Evolutionary conservation across 1,284 basidiomycete genomes (phyloP).

Genomic region (Cryptococcus depauperatus): DNA sequence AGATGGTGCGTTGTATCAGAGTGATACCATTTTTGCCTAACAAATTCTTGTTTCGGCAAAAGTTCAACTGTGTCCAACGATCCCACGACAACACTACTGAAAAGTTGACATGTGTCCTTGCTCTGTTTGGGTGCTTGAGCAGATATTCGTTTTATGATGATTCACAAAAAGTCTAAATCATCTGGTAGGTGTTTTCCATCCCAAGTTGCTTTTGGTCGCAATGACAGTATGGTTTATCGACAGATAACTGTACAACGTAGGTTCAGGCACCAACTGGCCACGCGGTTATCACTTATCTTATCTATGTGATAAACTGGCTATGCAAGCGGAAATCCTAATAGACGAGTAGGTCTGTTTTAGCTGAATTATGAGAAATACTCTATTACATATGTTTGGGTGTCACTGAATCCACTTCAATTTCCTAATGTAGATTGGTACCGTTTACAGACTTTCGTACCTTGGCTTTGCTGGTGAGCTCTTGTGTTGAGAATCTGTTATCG

Average conservation of each 20-base stretch:
- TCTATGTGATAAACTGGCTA: conserved; percentile 19
- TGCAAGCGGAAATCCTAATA: conserved; percentile 18
- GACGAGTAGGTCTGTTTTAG: conserved; percentile 17
- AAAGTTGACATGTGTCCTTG: conserved; percentile 25
- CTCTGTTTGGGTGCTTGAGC: conserved; percentile 25
- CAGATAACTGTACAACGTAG: conserved; percentile 30
- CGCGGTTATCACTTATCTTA: background rate
- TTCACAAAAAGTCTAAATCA: background rate
- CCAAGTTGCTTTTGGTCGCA: conserved; percentile 21
- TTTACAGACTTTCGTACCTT: background rate
- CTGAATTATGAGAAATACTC: too few relatives aligned
- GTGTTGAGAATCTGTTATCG: background rate
- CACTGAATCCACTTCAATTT: background rate
- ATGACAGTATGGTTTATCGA: conserved; percentile 22
- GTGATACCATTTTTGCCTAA: background rate
- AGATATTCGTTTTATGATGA: conserved; percentile 5
- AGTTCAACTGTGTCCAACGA: conserved; percentile 38
- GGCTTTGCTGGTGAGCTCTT: background rate
- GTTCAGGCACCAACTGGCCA: conserved; percentile 3
- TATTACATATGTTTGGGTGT: background rate
- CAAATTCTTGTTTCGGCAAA: conserved; percentile 8
- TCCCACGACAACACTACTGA: conserved; percentile 41
- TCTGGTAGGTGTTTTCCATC: conserved; percentile 31
- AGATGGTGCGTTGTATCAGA: conserved; percentile 18
- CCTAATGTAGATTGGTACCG: background rate